Conservation (phyloP, 768 basidiomycete genomes). For the Macrocybe gigantea region DNA sequence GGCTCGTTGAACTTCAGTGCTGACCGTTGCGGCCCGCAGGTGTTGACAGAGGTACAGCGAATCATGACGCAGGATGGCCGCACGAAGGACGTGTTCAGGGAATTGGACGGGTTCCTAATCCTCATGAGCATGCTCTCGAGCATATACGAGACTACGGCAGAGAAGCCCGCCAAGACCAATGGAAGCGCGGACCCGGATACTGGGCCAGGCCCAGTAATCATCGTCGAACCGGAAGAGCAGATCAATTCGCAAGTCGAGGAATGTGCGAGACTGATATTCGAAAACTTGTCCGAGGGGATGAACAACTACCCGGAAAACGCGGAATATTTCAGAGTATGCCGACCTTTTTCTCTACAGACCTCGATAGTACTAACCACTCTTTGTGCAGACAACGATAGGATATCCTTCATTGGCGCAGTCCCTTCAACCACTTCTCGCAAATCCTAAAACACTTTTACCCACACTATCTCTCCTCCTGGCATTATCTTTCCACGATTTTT, state of each 20-base stretch:
- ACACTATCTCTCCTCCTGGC: slow-evolving; percentile 65
- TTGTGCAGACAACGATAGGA: slow-evolving; percentile 48
- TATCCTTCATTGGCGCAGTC: slow-evolving; percentile 61
- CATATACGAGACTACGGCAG: slow-evolving; percentile 13
- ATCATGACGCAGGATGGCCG: slow-evolving; percentile 59
- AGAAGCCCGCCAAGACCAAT: too few relatives aligned
- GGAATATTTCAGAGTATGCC: slow-evolving; percentile 61
- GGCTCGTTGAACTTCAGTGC: not conserved
- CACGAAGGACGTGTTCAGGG: slow-evolving; percentile 74
- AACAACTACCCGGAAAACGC: slow-evolving; percentile 48
- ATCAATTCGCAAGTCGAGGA: slow-evolving; percentile 37
- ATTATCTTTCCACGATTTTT: slow-evolving; percentile 62
- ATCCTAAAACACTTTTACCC: slow-evolving; percentile 41
- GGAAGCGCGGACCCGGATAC: slow-evolving; percentile 19
- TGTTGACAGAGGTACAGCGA: slow-evolving; percentile 59
- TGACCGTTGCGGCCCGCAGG: slow-evolving; percentile 28
- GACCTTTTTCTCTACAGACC: not conserved
- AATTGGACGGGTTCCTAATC: slow-evolving; percentile 75
- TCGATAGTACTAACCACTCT: not conserved
- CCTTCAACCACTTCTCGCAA: slow-evolving; percentile 43
- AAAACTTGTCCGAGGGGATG: slow-evolving; percentile 61
- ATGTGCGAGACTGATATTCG: slow-evolving; percentile 54
- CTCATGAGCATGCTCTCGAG: slow-evolving; percentile 70
- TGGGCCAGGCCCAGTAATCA: slow-evolving; percentile 16
- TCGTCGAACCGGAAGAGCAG: slow-evolving; percentile 30